Conservation (phyloP, 768 basidiomycete species). For the Rhodotorula paludigena region DNA sequence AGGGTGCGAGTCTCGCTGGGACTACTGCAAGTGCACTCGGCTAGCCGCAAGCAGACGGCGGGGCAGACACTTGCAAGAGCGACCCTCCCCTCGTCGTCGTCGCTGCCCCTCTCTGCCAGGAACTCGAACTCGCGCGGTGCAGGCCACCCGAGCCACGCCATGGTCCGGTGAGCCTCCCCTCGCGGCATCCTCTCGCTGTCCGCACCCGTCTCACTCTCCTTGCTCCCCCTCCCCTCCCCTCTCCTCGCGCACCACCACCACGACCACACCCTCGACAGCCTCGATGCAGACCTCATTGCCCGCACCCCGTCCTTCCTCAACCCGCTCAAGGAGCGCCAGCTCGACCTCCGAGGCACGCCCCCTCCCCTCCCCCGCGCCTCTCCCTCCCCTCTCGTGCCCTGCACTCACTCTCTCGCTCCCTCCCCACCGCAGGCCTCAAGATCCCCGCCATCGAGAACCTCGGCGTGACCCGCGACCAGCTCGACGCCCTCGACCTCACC, state of each 20-base stretch:
- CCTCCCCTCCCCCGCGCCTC: not conserved
- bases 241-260: constrained; percentile 51
- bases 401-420: no score
- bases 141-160: not conserved
- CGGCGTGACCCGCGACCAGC: constrained; percentile 84
- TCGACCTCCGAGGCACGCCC: constrained; percentile 76
- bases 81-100: no score
- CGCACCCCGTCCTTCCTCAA: constrained; percentile 70
- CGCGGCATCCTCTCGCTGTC: not conserved
- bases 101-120: no score
- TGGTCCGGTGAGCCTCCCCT: constrained; percentile 3
- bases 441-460: constrained; percentile 95
- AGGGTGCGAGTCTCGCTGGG: no score
- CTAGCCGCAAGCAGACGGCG: no score
- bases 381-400: not conserved
- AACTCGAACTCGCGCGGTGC: no score
- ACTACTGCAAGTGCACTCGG: no score
- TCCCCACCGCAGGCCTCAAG: constrained; percentile 70
- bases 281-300: constrained; percentile 87
- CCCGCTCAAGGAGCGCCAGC: constrained; percentile 79
- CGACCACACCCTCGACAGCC: constrained; percentile 57
- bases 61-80: no score
- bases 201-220: no score
- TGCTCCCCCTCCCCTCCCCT: not conserved
- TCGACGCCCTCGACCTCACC: constrained; percentile 88